phyloP scores from a whole-genome alignment of 1,284 basidiomycete genomes.

The Boletus mariae region DNA sequence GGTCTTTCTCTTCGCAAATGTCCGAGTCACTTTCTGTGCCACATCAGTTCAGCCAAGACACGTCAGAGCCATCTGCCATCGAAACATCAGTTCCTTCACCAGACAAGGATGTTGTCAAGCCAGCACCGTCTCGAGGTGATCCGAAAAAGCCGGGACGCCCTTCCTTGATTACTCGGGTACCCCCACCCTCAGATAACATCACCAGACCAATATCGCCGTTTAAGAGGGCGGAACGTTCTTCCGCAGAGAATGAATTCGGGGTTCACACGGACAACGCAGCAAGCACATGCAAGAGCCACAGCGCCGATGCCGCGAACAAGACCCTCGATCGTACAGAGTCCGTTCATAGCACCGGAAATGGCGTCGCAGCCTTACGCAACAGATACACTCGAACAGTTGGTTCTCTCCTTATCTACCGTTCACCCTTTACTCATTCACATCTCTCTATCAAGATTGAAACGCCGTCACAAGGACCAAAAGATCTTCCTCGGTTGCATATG shows the following conservation, averaged over 20 bases:
- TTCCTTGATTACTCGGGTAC: conserved; percentile 21
- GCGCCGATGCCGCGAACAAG: conserved; percentile 28
- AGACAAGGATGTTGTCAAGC: background rate
- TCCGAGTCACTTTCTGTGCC: conserved; percentile 3
- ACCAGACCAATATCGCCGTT: conserved; percentile 21
- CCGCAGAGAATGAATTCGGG: conserved; percentile 28
- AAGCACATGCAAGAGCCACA: conserved; percentile 25
- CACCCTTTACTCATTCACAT: conserved; percentile 5
- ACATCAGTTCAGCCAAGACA: conserved; percentile 2
- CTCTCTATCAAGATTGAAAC: conserved; percentile 41
- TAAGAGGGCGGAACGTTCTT: conserved; percentile 14
- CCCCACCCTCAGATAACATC: conserved; percentile 16
- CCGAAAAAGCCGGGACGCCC: conserved; percentile 15
- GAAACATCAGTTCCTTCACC: background rate
- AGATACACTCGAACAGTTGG: conserved; percentile 57
- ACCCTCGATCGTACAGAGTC: conserved; percentile 46
- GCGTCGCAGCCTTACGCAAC: conserved; percentile 67
- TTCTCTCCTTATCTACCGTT: conserved; percentile 10
- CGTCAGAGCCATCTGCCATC: background rate
- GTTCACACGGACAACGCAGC: conserved; percentile 18
- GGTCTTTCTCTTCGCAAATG: conserved; percentile 3
- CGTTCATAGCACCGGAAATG: conserved; percentile 49
- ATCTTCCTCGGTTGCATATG: conserved; percentile 55
- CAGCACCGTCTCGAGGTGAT: background rate
- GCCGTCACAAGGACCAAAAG: conserved; percentile 54